Evolutionary conservation across 495 filamentous ascomycete species (phyloP), one percentile per base, ranked within the genome.

Genomic region (Beverwykella pulmonaria): DNA sequence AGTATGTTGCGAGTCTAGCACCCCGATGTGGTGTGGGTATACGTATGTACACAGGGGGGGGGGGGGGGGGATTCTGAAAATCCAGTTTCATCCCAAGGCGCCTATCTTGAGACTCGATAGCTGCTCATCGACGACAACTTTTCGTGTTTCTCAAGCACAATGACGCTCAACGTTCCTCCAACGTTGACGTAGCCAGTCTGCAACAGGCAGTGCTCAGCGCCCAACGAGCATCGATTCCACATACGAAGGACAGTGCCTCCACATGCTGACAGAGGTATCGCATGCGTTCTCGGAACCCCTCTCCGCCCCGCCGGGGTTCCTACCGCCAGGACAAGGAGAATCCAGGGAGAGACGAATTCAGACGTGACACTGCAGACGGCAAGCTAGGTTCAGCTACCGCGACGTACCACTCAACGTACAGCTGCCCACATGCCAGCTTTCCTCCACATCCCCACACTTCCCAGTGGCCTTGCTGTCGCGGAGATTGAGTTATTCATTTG

Each of bases 381-480:
- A 65, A 44, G 56, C 59, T 29, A 60, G 55, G 55, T 59, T 59
- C 55, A 65, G 59, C 47, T 60, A 49, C 61, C 53, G 60, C 25
- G 27, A 32, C n/a, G 19, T 25, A 60, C 23, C n/a, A 23, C n/a
- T n/a, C 46, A 10, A 44, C 27, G 6, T 12, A 44, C 39, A 15
- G 39, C 39, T 44, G 39, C 27, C n/a, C 61, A 56, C 53, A 29
- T 64, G 52, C 53, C 39, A 29, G 15, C 30, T 59, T 8, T 25
- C 65, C 65, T 68, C 65, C 65, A 63, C 65, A 68, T 68, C 65
- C 57, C 65, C 59, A 58, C 65, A 63, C 44, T 50, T 57, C 26
- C 41, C 59, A 61, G 50, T 15, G 41, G 12, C 39, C 23, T 56
- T 2, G 15, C 17, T 12, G 29, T 30, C 29, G 36, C 8, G 15